These are phyloP conservation scores for Aquanectria penicillioides DNA, from an alignment of 2,329 filamentous ascomycete species.

Conservation along the genomic window DNA sequence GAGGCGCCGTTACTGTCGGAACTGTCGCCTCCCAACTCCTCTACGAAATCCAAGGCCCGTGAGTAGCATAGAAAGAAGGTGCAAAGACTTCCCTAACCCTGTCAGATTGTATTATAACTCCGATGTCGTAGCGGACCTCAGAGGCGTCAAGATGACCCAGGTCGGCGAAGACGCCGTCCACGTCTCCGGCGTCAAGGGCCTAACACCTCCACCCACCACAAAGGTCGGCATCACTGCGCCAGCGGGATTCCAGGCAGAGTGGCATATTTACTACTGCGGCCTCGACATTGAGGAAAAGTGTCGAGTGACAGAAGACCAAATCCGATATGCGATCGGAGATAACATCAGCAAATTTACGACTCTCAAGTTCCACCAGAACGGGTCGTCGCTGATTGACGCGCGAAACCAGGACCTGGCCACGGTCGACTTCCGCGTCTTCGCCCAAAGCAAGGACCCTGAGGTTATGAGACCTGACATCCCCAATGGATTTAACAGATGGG, in stretches of 20 bases:
- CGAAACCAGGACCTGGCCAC: conserved; percentile 55
- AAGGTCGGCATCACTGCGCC: conserved; percentile 52
- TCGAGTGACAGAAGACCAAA: conserved; percentile 33
- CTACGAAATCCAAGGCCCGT: conserved; percentile 51
- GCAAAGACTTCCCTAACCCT: no score
- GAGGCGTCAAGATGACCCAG: conserved; percentile 56
- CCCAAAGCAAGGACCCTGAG: conserved; percentile 45
- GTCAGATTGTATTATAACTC: conserved; percentile 44
- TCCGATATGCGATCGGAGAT: conserved; percentile 18
- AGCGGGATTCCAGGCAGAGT: conserved; percentile 53
- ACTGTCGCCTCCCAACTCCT: conserved; percentile 46
- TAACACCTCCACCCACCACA: conserved; percentile 32
- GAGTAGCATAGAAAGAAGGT: no score
- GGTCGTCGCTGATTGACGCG: conserved; percentile 48
- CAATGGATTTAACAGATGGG: conserved; percentile 38
- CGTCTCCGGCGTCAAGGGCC: conserved; percentile 35
- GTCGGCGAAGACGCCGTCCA: conserved; percentile 39
- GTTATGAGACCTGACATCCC: conserved; percentile 13
- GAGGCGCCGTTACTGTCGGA: conserved; percentile 34
- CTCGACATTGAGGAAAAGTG: conserved; percentile 52
- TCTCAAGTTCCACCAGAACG: conserved; percentile 47
- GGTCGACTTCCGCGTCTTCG: conserved; percentile 56
- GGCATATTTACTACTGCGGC: conserved; percentile 52
- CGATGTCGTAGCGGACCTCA: conserved; percentile 22
- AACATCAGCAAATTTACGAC: conserved; percentile 43